These are phyloP conservation scores for Penicillium aurantiogriseum DNA, from an alignment of 2,329 filamentous ascomycete species.

Conservation along the genomic window DNA sequence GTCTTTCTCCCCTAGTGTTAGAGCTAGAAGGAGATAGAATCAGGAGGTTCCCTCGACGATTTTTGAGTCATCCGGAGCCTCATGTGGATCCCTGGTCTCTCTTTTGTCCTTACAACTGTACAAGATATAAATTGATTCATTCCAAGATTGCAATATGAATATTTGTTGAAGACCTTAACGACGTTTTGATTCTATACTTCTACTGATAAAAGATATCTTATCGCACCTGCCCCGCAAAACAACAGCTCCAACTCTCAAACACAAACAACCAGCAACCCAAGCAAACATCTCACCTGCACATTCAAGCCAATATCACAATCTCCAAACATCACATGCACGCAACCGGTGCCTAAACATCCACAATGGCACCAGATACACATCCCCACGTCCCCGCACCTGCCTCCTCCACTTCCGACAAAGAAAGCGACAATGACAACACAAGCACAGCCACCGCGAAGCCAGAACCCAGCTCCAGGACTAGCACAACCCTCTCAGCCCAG, in stretches of 20 bases:
- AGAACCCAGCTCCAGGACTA: constrained; percentile 9
- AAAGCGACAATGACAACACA: constrained; percentile 1
- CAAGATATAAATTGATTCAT: not conserved
- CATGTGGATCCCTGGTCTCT: not conserved
- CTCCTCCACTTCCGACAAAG: not conserved
- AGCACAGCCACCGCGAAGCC: constrained; percentile 2
- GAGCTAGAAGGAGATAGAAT: not conserved
- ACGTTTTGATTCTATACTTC: not conserved
- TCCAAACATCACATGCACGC: not conserved
- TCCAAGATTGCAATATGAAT: not conserved
- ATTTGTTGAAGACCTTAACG: too few relatives aligned
- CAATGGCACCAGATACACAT: not conserved
- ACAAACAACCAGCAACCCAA: not conserved
- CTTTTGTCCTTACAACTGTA: not conserved
- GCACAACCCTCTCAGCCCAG: constrained; percentile 26
- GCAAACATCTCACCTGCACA: not conserved
- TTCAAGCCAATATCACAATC: not conserved
- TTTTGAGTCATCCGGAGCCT: not conserved
- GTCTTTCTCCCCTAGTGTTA: not conserved
- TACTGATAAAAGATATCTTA: not conserved
- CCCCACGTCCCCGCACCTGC: not conserved
- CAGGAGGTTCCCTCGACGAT: not conserved
- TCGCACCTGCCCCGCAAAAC: not conserved
- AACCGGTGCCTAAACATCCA: not conserved
- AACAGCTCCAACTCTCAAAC: not conserved